These are phyloP conservation scores for Scytalidium lignicola DNA, from an alignment of 2,329 filamentous ascomycete genomes.

Conservation along the genomic window DNA sequence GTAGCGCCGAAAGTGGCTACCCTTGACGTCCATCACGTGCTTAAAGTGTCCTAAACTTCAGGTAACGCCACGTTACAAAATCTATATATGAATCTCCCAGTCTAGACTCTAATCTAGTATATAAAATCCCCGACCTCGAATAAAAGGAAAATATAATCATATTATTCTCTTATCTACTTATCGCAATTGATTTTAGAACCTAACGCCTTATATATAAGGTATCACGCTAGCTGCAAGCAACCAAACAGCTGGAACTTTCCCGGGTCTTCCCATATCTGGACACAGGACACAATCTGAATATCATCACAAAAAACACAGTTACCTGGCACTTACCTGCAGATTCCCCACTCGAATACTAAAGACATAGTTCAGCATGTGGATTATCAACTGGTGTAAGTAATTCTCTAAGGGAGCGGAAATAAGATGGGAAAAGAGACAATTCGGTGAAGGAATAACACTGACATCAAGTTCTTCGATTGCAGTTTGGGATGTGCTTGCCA, in stretches of 20 bases:
- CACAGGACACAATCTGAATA: neutral
- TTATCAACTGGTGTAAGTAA: conserved; percentile 87
- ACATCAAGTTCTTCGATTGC: conserved; percentile 10
- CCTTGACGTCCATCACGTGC: neutral
- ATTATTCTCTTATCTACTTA: neutral
- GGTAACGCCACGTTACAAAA: neutral
- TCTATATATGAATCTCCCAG: neutral
- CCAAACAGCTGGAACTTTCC: neutral
- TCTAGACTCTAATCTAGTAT: neutral
- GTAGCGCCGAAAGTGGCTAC: neutral
- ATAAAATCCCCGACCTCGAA: neutral
- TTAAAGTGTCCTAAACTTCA: neutral
- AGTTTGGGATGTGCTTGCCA: conserved; percentile 90
- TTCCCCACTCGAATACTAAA: neutral
- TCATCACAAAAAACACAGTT: conserved; percentile 3
- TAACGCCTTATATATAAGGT: neutral
- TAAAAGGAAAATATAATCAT: neutral
- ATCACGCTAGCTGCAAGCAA: neutral
- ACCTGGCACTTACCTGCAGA: neutral
- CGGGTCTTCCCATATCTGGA: neutral
- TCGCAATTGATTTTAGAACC: neutral
- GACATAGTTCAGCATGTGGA: conserved; percentile 65
- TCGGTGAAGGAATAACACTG: conserved; percentile 24
- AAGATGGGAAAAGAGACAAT: neutral
- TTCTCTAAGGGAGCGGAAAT: neutral